Evolutionary conservation across 495 filamentous ascomycete genomes (phyloP).

Genomic region (Filosporella fistucella): DNA sequence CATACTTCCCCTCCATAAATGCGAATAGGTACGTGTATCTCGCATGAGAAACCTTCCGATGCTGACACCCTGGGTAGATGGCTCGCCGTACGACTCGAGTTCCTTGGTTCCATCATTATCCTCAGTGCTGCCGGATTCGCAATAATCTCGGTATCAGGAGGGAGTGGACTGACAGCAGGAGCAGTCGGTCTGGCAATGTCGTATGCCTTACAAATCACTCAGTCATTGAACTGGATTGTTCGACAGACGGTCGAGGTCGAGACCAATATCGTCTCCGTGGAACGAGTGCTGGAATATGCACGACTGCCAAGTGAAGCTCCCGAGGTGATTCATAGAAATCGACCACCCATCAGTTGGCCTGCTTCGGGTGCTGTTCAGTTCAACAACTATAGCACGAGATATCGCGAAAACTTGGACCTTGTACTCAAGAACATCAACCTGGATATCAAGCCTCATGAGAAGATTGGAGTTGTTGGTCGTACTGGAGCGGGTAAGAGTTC

Average conservation of each 20-base stretch:
- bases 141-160: constrained; percentile 72
- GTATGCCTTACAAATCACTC: constrained; percentile 94
- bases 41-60: not conserved
- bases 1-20: constrained; percentile 95
- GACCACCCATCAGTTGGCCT: constrained; percentile 90
- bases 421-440: constrained; percentile 90
- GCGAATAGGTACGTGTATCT: constrained; percentile 52
- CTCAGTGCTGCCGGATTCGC: constrained; percentile 79
- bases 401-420: constrained; percentile 81
- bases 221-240: constrained; percentile 99
- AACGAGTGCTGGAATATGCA: constrained; percentile 96
- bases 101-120: constrained; percentile 94
- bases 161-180: constrained; percentile 64
- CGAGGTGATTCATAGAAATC: constrained; percentile 83
- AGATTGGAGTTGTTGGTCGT: constrained; percentile 95
- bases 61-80: constrained; percentile 46
- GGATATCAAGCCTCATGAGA: constrained; percentile 91
- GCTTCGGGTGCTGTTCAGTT: constrained; percentile 86
- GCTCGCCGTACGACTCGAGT: constrained; percentile 93
- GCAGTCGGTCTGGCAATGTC: constrained; percentile 94
- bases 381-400: constrained; percentile 88
- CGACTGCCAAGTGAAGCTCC: constrained; percentile 90
- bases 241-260: constrained; percentile 98
- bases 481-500: constrained; percentile 97
- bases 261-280: constrained; percentile 98